Conservation (phyloP, 176 grass and related monocot species). For the Hordeum marinum region DNA sequence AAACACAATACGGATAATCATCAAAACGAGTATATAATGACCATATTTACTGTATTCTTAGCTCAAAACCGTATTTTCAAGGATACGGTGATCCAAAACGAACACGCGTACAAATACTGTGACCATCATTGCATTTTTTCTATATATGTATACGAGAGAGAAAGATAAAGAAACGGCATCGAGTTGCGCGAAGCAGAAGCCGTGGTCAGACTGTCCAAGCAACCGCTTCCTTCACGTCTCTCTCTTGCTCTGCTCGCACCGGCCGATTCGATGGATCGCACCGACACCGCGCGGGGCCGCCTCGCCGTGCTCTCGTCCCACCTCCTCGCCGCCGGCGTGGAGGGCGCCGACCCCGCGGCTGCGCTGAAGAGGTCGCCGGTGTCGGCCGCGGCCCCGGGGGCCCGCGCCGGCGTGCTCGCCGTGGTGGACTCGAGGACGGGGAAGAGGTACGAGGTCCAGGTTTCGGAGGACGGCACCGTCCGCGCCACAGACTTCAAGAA, state of each 20-base stretch:
- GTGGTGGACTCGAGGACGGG: conserved; percentile 69
- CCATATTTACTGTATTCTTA: too few relatives aligned
- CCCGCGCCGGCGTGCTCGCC: conserved; percentile 47
- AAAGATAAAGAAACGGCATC: too few relatives aligned
- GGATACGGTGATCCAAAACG: too few relatives aligned
- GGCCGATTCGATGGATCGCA: conserved; percentile 38
- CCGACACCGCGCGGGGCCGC: conserved; percentile 41
- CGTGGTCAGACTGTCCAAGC: too few relatives aligned
- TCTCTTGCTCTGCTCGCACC: neutral
- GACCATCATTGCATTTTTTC: too few relatives aligned
- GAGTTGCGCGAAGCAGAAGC: too few relatives aligned
- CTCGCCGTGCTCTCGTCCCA: conserved; percentile 57
- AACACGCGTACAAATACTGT: too few relatives aligned
- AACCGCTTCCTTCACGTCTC: too few relatives aligned
- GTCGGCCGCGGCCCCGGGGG: conserved; percentile 23
- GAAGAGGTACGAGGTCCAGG: conserved; percentile 57
- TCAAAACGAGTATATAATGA: too few relatives aligned
- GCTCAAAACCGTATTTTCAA: too few relatives aligned
- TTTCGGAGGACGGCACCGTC: conserved; percentile 73
- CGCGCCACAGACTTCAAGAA: conserved; percentile 86
- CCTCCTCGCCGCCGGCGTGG: neutral
- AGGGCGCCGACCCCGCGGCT: neutral
- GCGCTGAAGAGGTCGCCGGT: conserved; percentile 50
- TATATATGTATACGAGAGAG: too few relatives aligned
- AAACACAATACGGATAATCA: too few relatives aligned